Evolutionary conservation across 2,329 filamentous ascomycete genomes (phyloP), one percentile per base, ranked within the genome.

Genomic region (Colletotrichum higginsianum): DNA sequence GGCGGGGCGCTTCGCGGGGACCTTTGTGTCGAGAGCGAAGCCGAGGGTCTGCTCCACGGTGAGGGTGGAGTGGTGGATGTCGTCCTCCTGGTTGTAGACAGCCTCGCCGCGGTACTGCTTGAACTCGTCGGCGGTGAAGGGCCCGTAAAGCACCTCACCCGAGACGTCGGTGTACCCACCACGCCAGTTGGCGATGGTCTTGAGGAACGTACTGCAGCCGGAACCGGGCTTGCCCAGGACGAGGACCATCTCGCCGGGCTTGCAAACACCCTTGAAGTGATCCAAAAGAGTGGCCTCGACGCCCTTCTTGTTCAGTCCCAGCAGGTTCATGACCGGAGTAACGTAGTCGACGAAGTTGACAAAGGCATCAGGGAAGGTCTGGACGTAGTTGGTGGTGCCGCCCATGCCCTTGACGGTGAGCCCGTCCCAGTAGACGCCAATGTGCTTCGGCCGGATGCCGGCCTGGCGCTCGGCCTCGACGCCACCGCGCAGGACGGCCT

Each of bases 201-300:
- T 92, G 66, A 93, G 85, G 75, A 93, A 92, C 0, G 91, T 92
- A 1, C 91, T 92, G 78, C 91, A 93, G 35, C 91, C 91, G 0
- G 89, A 91, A 0, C 94, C 94, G 0, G 94, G 94, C 73, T 91
- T 89, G 26, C 94, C 94, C 8, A 97, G 85, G 0, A 97, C 94
- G 2, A 97, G 85, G 0, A 96, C 88, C 94, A 98, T 97, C 84
- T 98, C 95, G 1, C 95, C 95, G 0, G 94, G 93, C 74, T 92
- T 91, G 67, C 90, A 89, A 1, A 93, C 86, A 42, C 92, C 93
- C 62, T 86, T 86, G 83, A 95, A 96, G 74, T 89, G 85, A 73
- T 94, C 87, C 30, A 97, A 82, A 56, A 97, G 91, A 7, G 94
- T 91, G 50, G 91, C 88, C 79, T 97, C 92, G 42, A 85, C 85